Evolutionary conservation across 345 rosid genomes (phyloP).

Genomic region (Brassica rapa): DNA sequence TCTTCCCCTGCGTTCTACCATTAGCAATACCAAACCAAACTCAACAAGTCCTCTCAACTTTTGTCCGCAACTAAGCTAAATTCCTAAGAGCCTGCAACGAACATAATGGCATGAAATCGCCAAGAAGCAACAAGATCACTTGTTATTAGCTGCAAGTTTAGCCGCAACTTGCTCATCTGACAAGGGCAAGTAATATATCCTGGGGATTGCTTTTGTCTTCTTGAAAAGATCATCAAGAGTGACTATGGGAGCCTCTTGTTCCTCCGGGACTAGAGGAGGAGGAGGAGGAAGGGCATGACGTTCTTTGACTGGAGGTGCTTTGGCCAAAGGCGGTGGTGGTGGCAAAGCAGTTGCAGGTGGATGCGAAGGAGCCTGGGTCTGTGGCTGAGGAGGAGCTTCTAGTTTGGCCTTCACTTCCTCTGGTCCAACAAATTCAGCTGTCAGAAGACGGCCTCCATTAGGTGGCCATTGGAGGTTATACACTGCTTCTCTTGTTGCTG

Average conservation of each 20-base stretch:
- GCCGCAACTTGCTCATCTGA: slow-evolving; percentile 87
- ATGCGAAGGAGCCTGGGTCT: slow-evolving; percentile 48
- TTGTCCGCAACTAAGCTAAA: slow-evolving; percentile 34
- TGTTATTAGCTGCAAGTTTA: slow-evolving; percentile 56
- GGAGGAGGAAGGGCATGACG: slow-evolving; percentile 58
- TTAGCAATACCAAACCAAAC: slow-evolving; percentile 30
- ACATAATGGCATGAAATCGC: too few relatives aligned
- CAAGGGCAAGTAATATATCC: slow-evolving; percentile 90
- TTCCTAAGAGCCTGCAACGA: slow-evolving; percentile 19
- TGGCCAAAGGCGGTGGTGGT: slow-evolving; percentile 61
- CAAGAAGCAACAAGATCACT: slow-evolving; percentile 32
- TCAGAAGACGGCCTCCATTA: slow-evolving; percentile 84
- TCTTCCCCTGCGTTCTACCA: slow-evolving; percentile 38
- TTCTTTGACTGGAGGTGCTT: slow-evolving; percentile 55
- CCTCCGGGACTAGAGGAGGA: slow-evolving; percentile 51
- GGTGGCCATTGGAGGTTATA: slow-evolving; percentile 94
- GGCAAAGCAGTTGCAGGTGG: slow-evolving; percentile 55
- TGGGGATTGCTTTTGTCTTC: slow-evolving; percentile 93
- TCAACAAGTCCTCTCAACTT: slow-evolving; percentile 34
- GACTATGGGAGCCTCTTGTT: slow-evolving; percentile 78
- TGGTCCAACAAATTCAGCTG: slow-evolving; percentile 85
- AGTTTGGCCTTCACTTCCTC: slow-evolving; percentile 69
- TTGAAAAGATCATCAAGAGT: slow-evolving; percentile 92
- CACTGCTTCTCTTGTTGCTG: slow-evolving; percentile 81
- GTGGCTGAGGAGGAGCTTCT: slow-evolving; percentile 65